Base-by-base conservation (phyloP, 176 grass and related monocot species). In the Alloteropsis semialata region DNA sequence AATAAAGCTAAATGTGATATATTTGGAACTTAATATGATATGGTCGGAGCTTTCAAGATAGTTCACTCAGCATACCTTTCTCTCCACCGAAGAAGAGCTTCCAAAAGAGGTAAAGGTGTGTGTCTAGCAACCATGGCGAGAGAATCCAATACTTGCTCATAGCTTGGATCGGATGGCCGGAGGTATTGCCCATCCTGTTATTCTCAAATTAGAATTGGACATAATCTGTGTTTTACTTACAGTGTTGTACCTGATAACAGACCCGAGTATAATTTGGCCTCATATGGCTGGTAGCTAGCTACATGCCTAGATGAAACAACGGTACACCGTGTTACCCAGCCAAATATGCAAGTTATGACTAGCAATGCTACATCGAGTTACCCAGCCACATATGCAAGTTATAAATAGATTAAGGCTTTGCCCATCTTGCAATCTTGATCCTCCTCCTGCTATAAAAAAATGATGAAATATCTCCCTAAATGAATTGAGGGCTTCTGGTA, bases 11-110 rank as follows among this genome's bases (percentile, higher is more conserved):
- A 78, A 68, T 18, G 42, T n/a, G 29, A 61, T 48, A 81, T 55
- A 65, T 56, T 24, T 10, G 10, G 45, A 63, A 69, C 36, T 5
- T 73, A 82, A 67, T 11, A 54, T 39, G 49, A 9, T 16, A 24
- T 75, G 30, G 54, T n/a, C 64, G 36, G 56, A 65, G 17, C 13
- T 60, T 60, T 73, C 37, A 65, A 36, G 42, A 67, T 16, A 78
- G 49, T 48, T 59, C 41, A 54, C 49, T 24, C 10, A 53, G 67
- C 33, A 39, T 87, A 99, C 96, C 90, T 93, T 62, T 99, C 96
- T 90, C 96, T 96, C 96, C 96, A 99, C 25, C 92, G 89, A 88
- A 99, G 96, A 89, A 99, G 93, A 77, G 96, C 96, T 85, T 99
- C 96, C 55, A 99, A 54, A 88, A 99, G 96, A 77, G 96, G 96